Evolutionary conservation across 208 protist species (phyloP), one percentile per base, ranked within the genome.

Genomic region (Wallacemonas rigidus): DNA sequence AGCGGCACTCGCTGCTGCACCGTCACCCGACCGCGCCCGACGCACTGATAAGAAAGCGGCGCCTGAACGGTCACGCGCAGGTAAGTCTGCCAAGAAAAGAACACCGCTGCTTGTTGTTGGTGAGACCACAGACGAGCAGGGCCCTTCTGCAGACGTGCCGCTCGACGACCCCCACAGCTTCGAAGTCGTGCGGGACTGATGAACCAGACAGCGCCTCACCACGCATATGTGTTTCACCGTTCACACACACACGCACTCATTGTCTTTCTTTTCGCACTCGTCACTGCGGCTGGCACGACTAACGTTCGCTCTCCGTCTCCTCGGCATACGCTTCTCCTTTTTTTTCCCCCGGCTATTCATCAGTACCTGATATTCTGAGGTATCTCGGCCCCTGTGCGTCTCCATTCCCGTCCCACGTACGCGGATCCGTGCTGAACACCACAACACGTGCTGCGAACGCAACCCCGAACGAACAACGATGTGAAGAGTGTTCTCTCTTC

Each of bases 111-210:
- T 35, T 36, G 48, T n/a, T 12, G 26, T 14, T 0, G 57, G 39
- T 47, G 43, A 58, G n/a, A 47, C 17, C 2, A 11, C 36, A 50
- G 64, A 65, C 14, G 11, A 51, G 1, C 38, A 55, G 2, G 47
- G 12, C 8, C 35, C 2, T 26, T 26, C 26, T 26, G 26, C 26
- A 26, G 26, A 26, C 26, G 26, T 45, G 17, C 62, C 35, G 2
- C 43, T 50, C 38, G 61, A 65, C 35, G 76, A 77, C 51, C 78
- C 80, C 74, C 76, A 75, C 36, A 74, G 68, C 12, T 85, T 85
- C 69, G 83, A 85, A 40, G 72, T 88, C 0, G 57, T 85, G 39
- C 17, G 65, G 4, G 74, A 75, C 38, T 88, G 58, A 79, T 50
- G 26, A 26, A 26, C 26, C 26, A 26, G 26, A 26, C 26, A 26